These are phyloP conservation scores for Theileria parva DNA, from an alignment of 169 alveolate species.

Conservation along the genomic window DNA sequence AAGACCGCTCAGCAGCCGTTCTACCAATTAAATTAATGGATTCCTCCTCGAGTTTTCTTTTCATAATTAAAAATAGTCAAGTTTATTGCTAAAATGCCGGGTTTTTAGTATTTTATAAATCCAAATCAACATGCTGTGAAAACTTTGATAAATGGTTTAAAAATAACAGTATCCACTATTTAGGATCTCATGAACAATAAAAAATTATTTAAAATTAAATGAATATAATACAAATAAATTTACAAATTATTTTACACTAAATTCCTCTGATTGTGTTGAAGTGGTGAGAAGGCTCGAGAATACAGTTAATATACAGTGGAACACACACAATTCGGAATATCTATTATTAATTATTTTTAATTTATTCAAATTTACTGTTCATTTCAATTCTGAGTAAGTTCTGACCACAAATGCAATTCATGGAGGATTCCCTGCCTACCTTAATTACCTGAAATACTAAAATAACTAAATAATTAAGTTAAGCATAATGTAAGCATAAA, in stretches of 20 bases:
- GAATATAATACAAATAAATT: not conserved
- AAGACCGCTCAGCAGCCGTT: constrained; percentile 73
- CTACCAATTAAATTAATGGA: constrained; percentile 73
- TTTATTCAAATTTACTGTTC: too few relatives aligned
- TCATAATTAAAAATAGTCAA: constrained; percentile 15
- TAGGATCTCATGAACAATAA: not conserved
- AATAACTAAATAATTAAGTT: too few relatives aligned
- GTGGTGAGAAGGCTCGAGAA: not conserved
- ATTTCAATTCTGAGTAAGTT: too few relatives aligned
- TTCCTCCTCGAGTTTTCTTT: constrained; percentile 51
- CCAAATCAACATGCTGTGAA: not conserved
- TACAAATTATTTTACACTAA: not conserved
- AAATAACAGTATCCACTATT: not conserved
- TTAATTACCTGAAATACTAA: not conserved
- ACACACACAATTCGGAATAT: not conserved
- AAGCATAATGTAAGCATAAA: not conserved
- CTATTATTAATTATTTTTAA: too few relatives aligned
- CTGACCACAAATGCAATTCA: not conserved
- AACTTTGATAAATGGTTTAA: not conserved
- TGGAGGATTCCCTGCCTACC: not conserved
- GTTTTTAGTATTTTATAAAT: not conserved
- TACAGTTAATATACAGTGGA: too few relatives aligned
- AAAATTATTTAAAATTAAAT: not conserved
- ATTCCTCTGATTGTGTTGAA: not conserved
- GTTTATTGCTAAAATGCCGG: not conserved